A percentile compares a stretch with the other conserved stretches of the same genome.
Evolutionary conservation across 331 rosid genomes (phyloP).

Genomic region (Rosa hybrid): DNA sequence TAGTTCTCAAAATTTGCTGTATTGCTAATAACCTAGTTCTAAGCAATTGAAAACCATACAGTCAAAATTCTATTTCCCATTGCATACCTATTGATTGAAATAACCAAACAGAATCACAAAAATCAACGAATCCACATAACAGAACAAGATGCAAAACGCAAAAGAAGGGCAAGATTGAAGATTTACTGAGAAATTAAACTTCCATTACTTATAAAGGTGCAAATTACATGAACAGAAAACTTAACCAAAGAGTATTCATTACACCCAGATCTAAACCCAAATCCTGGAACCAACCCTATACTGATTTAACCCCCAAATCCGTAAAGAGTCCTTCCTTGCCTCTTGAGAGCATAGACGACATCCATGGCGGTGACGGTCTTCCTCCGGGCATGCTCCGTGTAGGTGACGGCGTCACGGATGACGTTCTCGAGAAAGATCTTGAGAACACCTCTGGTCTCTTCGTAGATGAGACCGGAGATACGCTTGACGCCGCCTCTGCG

Average conservation of each 20-base stretch:
- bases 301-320: neutral
- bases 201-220: neutral
- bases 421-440: constrained; percentile 6
- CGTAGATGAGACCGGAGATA: neutral
- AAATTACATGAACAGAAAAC: neutral
- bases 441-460: neutral
- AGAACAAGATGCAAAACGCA: neutral
- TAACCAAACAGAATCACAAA: neutral
- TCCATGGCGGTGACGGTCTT: constrained; percentile 7
- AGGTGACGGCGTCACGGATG: neutral
- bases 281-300: neutral
- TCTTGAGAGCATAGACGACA: neutral
- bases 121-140: neutral
- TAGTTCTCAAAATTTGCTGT: neutral
- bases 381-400: neutral
- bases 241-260: neutral
- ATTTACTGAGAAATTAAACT: neutral
- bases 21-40: neutral
- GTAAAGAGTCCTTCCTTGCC: constrained; percentile 1
- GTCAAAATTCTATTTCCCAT: neutral
- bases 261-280: neutral
- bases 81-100: neutral
- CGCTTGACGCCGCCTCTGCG: neutral
- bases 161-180: neutral
- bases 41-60: neutral